phyloP scores from a whole-genome alignment of 2,329 filamentous ascomycete species.

The Zymoseptoria brevis region DNA sequence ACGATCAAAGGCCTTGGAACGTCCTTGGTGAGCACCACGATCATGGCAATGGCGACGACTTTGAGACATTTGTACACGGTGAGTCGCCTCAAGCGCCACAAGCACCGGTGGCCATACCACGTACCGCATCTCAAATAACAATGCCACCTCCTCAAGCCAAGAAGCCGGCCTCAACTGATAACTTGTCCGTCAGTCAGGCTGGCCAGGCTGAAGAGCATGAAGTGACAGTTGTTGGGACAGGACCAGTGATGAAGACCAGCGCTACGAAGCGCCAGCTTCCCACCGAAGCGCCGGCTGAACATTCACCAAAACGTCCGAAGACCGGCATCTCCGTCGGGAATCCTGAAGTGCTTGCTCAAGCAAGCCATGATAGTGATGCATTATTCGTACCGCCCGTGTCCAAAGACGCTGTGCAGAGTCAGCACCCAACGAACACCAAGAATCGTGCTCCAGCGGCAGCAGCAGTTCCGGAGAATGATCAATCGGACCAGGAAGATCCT shows the following conservation, averaged over 20 bases:
- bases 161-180: background rate
- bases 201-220: background rate
- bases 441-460: background rate
- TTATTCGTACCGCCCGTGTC: background rate
- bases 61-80: background rate
- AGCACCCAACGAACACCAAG: background rate
- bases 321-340: background rate
- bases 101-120: background rate
- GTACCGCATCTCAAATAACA: constrained; percentile 15
- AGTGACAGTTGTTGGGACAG: background rate
- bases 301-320: background rate
- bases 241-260: background rate
- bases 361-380: background rate
- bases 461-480: background rate
- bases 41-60: constrained; percentile 1
- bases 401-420: background rate
- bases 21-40: background rate
- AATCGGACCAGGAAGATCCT: background rate
- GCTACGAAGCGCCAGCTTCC: background rate
- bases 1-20: background rate
- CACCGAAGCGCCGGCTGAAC: background rate
- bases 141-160: constrained; percentile 18
- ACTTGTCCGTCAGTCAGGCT: background rate
- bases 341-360: background rate
- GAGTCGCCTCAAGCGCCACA: background rate